Evolutionary conservation across 73 alveolate genomes (phyloP), one percentile per base, ranked within the genome.

Genomic region (Stentor roeselii): DNA sequence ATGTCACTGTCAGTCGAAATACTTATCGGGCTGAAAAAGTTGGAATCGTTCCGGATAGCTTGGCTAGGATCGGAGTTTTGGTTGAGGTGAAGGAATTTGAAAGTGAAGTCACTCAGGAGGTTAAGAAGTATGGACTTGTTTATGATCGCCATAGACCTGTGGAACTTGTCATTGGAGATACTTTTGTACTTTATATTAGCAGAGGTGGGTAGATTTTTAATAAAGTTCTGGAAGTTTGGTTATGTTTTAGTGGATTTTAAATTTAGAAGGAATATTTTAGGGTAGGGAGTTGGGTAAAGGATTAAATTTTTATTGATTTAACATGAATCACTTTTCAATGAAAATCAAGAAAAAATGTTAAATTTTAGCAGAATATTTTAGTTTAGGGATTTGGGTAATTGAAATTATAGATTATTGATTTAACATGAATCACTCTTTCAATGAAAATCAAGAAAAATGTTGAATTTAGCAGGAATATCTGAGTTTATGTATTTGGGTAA

Each of bases 41-140:
- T 27, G 84, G 84, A 31, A 76, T 76, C 21, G 84, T 76, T n/a
- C 84, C 84, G 32, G 59, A 76, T n/a, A 76, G 84, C 3, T 21
- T 37, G 34, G 85, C n/a, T 39, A 21, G 15, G 0, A 76, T 76
- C 0, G 84, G 84, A 39, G 39, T 76, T 27, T 15, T 32, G n/a
- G 34, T 76, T 37, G 84, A 76, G 39, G 34, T 76, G 21, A 21
- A 30, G 41, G 21, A n/a, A 1, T n/a, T 21, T 21, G 31, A 37
- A 1, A 0, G 36, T 1, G 84, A 76, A 41, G 31, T 41, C 37
- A 41, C 74, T 0, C 14, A 76, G 21, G 84, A 76, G 74, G 36
- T 76, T 15, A 76, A 76, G 34, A 76, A 67, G 39, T 21, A 15
- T 34, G 84, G 84, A 35, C 84, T 76, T 1, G 60, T 76, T 37